These are phyloP conservation scores for Neckera pumila DNA, from an alignment of 225 moss, liverwort and hornwort genomes.

Conservation along the genomic window DNA sequence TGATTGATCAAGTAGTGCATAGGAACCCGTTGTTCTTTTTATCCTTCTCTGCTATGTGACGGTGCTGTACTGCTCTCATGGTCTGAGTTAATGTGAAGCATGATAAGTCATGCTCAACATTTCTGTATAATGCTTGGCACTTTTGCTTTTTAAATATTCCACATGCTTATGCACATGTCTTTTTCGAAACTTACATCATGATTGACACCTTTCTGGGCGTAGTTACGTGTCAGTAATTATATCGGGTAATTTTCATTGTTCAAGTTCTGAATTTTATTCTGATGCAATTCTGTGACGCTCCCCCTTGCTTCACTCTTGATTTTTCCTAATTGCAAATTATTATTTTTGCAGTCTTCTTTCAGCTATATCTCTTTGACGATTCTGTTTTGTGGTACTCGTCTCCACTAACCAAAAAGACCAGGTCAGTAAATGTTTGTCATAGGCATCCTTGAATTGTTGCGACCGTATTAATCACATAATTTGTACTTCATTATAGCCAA, in stretches of 20 bases:
- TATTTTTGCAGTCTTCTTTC: neutral
- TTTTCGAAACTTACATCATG: neutral
- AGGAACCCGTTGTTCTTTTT: neutral
- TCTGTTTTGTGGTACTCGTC: neutral
- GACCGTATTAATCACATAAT: neutral
- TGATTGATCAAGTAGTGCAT: constrained; percentile 39
- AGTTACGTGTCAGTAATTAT: neutral
- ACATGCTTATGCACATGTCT: neutral
- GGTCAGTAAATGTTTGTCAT: neutral
- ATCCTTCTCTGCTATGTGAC: neutral
- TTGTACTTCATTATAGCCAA: neutral
- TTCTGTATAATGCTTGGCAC: constrained; percentile 18
- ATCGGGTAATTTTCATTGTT: neutral
- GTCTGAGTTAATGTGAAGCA: constrained; percentile 6
- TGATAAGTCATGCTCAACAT: constrained; percentile 19
- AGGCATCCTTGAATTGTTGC: neutral
- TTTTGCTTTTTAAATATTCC: neutral
- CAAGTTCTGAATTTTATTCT: neutral
- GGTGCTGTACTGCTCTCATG: neutral
- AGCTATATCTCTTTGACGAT: neutral
- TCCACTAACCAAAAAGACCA: neutral
- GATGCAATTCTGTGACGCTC: neutral
- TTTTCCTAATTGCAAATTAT: neutral
- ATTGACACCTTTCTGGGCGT: neutral
- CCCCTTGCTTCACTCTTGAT: neutral